Conservation (phyloP, 306 rosid genomes). For the Vicia faba region DNA sequence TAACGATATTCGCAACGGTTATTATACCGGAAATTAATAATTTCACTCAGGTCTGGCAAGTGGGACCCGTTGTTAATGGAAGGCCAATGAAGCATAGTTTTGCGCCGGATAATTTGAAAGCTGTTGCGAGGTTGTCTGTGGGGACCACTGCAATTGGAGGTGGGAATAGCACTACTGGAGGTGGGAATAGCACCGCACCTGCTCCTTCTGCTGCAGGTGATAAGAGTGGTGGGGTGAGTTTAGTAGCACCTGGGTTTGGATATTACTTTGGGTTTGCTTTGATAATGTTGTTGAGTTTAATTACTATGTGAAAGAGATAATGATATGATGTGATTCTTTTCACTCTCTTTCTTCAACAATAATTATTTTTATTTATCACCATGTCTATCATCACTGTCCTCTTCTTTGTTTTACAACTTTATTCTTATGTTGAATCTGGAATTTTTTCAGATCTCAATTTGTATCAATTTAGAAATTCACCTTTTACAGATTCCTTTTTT, state of each 20-base stretch:
- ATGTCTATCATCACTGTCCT: background rate
- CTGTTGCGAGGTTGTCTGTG: slow-evolving; percentile 18
- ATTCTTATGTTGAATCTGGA: background rate
- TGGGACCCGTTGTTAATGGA: slow-evolving; percentile 48
- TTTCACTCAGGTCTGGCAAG: slow-evolving; percentile 72
- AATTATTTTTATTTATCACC: background rate
- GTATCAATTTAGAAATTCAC: background rate
- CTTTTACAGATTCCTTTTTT: background rate
- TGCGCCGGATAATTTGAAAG: background rate
- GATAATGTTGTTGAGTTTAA: background rate
- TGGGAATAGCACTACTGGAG: background rate
- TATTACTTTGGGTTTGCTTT: slow-evolving; percentile 6
- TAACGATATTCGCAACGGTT: slow-evolving; percentile 48
- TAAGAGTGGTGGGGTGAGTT: slow-evolving; percentile 14
- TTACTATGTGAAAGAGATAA: slow-evolving; percentile 8
- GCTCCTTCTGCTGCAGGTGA: background rate
- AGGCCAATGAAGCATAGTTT: background rate
- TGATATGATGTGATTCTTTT: background rate
- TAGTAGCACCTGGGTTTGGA: background rate
- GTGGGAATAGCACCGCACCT: background rate
- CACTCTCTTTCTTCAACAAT: slow-evolving; percentile 14
- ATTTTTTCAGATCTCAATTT: background rate
- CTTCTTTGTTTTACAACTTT: background rate
- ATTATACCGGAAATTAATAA: slow-evolving; percentile 44
- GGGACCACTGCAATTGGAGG: background rate